Evolutionary conservation across 148 eudicot genomes (phyloP).

Genomic region (Talinum fruticosum): DNA sequence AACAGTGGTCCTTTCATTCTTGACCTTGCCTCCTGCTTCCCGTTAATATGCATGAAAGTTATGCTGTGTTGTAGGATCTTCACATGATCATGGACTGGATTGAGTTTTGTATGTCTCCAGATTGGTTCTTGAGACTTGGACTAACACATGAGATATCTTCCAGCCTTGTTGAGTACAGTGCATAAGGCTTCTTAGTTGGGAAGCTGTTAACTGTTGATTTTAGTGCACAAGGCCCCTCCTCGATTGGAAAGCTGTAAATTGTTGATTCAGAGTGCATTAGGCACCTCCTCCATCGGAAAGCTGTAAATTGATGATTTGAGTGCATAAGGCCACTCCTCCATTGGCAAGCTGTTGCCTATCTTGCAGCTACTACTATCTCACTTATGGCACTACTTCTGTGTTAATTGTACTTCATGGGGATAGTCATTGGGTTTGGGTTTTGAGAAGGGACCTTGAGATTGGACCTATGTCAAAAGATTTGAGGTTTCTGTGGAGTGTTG

Average conservation of each 20-base stretch:
- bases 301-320: not conserved
- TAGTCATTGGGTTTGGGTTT: not conserved
- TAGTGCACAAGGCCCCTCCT: too few species aligned
- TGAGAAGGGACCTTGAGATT: not conserved
- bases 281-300: too few species aligned
- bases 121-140: slow-evolving; percentile 17
- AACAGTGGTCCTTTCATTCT: slow-evolving; percentile 37
- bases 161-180: too few species aligned
- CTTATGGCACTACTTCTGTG: not conserved
- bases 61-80: slow-evolving; percentile 17
- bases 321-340: slow-evolving; percentile 8
- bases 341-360: slow-evolving; percentile 19
- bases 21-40: slow-evolving; percentile 35
- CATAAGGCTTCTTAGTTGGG: too few species aligned
- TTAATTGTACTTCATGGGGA: not conserved
- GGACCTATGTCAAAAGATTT: not conserved
- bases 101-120: not conserved
- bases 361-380: not conserved
- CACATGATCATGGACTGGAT: slow-evolving; percentile 3
- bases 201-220: too few species aligned
- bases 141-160: not conserved
- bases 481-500: slow-evolving; percentile 11
- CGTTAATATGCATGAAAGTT: slow-evolving; percentile 20
- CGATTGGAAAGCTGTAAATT: too few species aligned
- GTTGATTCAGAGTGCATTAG: too few species aligned